Conservation (phyloP, 257 asterid genomes). For the Anisodus tanguticus region DNA sequence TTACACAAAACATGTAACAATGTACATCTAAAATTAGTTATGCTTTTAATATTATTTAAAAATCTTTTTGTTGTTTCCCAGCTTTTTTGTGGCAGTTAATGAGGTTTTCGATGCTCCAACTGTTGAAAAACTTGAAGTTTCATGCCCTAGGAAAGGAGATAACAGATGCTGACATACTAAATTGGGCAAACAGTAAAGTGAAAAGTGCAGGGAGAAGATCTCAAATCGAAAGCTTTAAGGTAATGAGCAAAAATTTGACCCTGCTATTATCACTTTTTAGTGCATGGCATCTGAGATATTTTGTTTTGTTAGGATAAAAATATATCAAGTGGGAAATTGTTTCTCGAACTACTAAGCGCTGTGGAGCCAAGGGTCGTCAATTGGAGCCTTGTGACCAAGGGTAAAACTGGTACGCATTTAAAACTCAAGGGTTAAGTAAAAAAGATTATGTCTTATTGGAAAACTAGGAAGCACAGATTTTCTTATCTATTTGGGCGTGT, state of each 20-base stretch:
- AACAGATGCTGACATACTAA: constrained; percentile 67
- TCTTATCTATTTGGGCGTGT: neutral
- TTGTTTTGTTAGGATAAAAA: constrained; percentile 57
- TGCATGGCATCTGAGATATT: neutral
- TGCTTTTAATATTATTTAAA: neutral
- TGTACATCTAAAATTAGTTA: neutral
- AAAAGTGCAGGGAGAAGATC: constrained; percentile 58
- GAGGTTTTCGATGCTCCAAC: constrained; percentile 90
- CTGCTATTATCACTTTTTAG: constrained; percentile 5
- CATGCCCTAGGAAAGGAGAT: constrained; percentile 75
- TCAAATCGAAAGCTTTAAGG: constrained; percentile 93
- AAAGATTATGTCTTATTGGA: neutral
- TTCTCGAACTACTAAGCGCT: constrained; percentile 73
- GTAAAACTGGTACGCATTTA: constrained; percentile 65
- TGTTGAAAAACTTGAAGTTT: constrained; percentile 69
- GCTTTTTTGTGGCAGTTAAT: constrained; percentile 93
- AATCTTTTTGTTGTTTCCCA: constrained; percentile 32
- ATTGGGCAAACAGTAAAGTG: constrained; percentile 74
- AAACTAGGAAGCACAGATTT: neutral
- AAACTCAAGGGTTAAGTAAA: neutral
- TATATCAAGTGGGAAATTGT: constrained; percentile 74
- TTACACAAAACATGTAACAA: neutral
- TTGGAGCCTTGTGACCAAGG: constrained; percentile 90
- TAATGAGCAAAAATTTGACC: constrained; percentile 31
- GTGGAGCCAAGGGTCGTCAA: constrained; percentile 94